Percentiles rank a stretch among this genome's conserved stretches.
Conservation (phyloP, 1,284 basidiomycete genomes). For the Heliocybe sulcata region DNA sequence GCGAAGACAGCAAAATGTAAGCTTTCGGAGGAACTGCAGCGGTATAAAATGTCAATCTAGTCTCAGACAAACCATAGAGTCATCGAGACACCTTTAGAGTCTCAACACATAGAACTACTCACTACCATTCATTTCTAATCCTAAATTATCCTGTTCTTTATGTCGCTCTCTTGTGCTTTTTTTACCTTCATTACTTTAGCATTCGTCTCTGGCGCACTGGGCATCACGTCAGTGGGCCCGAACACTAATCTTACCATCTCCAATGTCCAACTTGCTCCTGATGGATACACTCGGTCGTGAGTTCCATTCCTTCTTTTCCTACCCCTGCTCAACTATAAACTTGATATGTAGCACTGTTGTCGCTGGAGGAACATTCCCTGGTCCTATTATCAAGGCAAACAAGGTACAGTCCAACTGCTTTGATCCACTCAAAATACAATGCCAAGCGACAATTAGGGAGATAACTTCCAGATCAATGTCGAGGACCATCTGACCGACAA, state of each 20-base stretch:
- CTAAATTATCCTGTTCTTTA: not conserved
- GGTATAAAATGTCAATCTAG: not conserved
- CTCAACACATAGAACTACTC: not conserved
- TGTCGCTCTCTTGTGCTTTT: not conserved
- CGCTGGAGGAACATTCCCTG: not conserved
- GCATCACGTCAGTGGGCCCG: not conserved
- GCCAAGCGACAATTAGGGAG: no score
- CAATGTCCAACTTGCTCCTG: not conserved
- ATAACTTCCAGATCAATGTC: slow-evolving; percentile 24
- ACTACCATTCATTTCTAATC: not conserved
- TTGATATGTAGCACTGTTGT: not conserved
- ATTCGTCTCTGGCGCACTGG: not conserved
- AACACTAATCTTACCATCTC: not conserved
- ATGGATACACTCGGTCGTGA: not conserved
- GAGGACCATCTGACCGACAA: slow-evolving; percentile 24
- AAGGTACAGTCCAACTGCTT: not conserved
- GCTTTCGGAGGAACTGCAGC: not conserved
- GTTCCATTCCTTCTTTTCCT: not conserved
- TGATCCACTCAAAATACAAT: no score
- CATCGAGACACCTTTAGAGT: not conserved
- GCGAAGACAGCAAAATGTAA: no score
- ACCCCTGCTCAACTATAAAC: no score
- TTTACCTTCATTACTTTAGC: not conserved
- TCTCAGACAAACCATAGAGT: not conserved
- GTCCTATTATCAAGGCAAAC: not conserved